These are phyloP conservation scores for Micractinium sp. DNA, from an alignment of 139 green algal genomes.

Conservation along the genomic window DNA sequence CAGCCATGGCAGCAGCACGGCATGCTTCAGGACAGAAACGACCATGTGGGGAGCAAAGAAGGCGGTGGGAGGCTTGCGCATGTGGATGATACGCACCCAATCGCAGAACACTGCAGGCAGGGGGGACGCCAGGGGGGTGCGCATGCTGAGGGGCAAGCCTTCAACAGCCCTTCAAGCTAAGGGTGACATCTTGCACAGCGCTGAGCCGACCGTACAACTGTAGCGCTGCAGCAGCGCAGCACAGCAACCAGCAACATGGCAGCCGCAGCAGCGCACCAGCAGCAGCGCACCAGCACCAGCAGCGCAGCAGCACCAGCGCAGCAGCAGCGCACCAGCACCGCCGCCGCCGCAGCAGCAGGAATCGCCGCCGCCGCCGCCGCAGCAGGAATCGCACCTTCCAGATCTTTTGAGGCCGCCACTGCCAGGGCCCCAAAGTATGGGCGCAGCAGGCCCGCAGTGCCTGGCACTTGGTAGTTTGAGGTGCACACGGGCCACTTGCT, in stretches of 20 bases:
- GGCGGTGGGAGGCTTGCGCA: neutral
- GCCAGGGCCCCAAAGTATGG: neutral
- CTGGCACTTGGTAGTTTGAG: neutral
- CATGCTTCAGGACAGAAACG: neutral
- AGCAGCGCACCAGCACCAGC: too few species aligned
- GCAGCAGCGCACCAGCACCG: too few species aligned
- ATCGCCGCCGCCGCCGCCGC: too few species aligned
- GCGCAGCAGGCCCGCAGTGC: neutral
- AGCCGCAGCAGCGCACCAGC: too few species aligned
- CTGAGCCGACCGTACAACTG: too few species aligned
- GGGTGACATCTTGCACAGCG: too few species aligned
- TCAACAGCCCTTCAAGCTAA: too few species aligned
- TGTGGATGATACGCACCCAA: neutral
- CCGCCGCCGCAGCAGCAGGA: too few species aligned
- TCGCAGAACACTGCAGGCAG: neutral
- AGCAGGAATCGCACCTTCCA: neutral
- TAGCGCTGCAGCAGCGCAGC: too few species aligned
- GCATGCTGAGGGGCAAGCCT: too few species aligned
- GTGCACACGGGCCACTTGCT: neutral
- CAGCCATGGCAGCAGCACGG: neutral
- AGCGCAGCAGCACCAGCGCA: too few species aligned
- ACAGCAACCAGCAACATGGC: too few species aligned
- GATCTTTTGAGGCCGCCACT: neutral
- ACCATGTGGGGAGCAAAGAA: neutral
- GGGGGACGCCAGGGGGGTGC: neutral